Percentiles rank a stretch among this genome's conserved stretches.
phyloP scores from a whole-genome alignment of 495 filamentous ascomycete genomes.

The Neohortaea acidophila region DNA sequence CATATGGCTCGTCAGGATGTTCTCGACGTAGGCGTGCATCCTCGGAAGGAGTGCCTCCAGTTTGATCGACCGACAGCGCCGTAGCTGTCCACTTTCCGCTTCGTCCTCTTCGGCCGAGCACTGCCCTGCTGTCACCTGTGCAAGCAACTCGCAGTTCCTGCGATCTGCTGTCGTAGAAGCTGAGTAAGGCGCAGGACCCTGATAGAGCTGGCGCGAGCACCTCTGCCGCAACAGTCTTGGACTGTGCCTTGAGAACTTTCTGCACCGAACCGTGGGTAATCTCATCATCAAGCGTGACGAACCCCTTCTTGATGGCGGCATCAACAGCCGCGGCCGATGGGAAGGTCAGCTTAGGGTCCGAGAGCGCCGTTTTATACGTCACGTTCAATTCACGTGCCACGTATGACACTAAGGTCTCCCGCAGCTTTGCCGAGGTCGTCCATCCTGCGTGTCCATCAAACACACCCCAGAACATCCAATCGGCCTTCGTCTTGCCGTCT shows the following conservation, averaged over 20 bases:
- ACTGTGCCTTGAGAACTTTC: constrained; percentile 74
- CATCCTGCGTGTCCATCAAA: constrained; percentile 96
- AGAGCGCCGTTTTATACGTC: constrained; percentile 65
- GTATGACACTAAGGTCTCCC: constrained; percentile 77
- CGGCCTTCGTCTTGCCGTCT: constrained; percentile 44
- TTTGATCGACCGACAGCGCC: constrained; percentile 80
- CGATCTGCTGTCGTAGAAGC: constrained; percentile 80
- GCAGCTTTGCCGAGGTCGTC: constrained; percentile 93
- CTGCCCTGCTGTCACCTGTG: constrained; percentile 85
- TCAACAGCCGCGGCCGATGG: constrained; percentile 70
- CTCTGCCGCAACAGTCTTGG: constrained; percentile 74
- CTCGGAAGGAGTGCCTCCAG: constrained; percentile 71
- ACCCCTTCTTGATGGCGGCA: constrained; percentile 80
- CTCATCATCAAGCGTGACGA: constrained; percentile 75
- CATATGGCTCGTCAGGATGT: constrained; percentile 76
- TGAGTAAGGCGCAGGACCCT: constrained; percentile 87
- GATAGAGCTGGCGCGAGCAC: constrained; percentile 83
- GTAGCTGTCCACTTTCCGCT: constrained; percentile 90
- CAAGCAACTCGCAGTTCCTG: constrained; percentile 81
- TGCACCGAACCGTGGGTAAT: constrained; percentile 82
- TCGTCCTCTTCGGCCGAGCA: constrained; percentile 62
- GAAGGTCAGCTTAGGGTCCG: constrained; percentile 40
- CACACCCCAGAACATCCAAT: constrained; percentile 99
- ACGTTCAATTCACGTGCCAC: constrained; percentile 89
- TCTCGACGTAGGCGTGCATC: constrained; percentile 62